Base-by-base conservation (phyloP, 805 yeast species). In the Lachancea sp. region DNA sequence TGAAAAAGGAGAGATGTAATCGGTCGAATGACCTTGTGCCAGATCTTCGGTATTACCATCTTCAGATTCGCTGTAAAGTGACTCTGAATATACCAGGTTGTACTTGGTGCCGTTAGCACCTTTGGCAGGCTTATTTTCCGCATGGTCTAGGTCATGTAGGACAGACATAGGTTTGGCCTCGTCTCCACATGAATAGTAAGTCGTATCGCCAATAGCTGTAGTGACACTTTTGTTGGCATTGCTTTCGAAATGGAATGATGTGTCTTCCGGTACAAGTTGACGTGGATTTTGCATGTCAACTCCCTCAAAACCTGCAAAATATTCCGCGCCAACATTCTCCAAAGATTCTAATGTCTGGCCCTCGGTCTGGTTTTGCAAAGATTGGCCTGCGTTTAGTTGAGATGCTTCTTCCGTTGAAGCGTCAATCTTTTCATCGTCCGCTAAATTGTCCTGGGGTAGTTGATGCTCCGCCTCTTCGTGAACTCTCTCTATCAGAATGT, bases 41-140 rank as follows among this genome's bases (percentile, higher is more conserved):
- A 3, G 3, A 8, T n/a, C 31, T 6, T 35, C 29, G 17, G 19
- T 7, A 16, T 17, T 13, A 20, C n/a, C 25, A 15, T 18, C 17
- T 19, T 41, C 45, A 13, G 45, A 35, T 13, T 36, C 31, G 27
- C 35, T 41, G 15, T 41, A 41, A n/a, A 33, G 27, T 9, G 45
- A 34, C 16, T 41, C 45, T 7, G 39, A 34, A 26, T 41, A 41
- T 8, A 27, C 18, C 13, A 41, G 34, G 13, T 26, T 18, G 30
- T 41, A 34, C 20, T 16, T 38, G 8, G 27, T 4, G 31, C 10
- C n/a, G 19, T 9, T 11, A 25, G 25, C 29, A 12, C 10, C 16
- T 11, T 3, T 6, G 6, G n/a, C 26, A 10, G 38, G 15, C 19
- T 9, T 12, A 3, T 10, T 9, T 11, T 9, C 16, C 7, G 4